These are phyloP conservation scores for Apiotrichum sp. DNA, from an alignment of 1,284 basidiomycete genomes.

Conservation along the genomic window DNA sequence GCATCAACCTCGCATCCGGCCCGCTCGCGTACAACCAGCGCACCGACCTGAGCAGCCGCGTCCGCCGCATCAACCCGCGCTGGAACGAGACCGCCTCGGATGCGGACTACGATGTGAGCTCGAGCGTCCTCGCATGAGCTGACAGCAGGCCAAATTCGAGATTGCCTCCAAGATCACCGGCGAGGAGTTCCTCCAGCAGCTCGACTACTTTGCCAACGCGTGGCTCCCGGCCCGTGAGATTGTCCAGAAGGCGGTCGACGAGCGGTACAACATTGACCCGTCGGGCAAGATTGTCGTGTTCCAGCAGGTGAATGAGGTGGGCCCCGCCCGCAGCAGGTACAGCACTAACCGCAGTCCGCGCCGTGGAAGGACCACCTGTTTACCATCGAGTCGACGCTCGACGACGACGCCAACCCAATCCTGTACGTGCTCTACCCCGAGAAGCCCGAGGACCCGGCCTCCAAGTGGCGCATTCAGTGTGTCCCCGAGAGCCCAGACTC, in stretches of 20 bases:
- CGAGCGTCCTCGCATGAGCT: no score
- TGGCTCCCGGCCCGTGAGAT: conserved; percentile 91
- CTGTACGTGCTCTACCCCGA: conserved; percentile 92
- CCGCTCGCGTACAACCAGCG: conserved; percentile 62
- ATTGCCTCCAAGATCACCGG: conserved; percentile 79
- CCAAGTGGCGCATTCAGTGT: conserved; percentile 89
- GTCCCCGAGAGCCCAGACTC: conserved; percentile 75
- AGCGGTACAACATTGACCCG: conserved; percentile 60
- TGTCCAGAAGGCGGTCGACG: conserved; percentile 62
- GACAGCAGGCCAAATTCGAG: conserved; percentile 61
- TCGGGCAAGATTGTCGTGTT: conserved; percentile 76
- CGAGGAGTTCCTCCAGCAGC: conserved; percentile 71
- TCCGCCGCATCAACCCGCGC: conserved; percentile 75
- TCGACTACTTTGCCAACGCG: conserved; percentile 77
- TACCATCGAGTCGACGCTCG: conserved; percentile 59
- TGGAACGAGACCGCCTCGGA: conserved; percentile 75
- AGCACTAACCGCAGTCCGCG: conserved; percentile 28
- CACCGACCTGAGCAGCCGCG: conserved; percentile 76
- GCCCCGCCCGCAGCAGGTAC: neutral
- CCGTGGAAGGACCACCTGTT: conserved; percentile 80
- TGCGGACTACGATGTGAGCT: conserved; percentile 61
- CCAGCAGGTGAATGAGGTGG: conserved; percentile 55
- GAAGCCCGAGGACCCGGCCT: conserved; percentile 52
- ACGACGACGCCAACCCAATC: conserved; percentile 23
- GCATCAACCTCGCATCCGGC: conserved; percentile 64